phyloP scores from a whole-genome alignment of 192 early-diverging fungal genomes.

The Backusella macrospora region DNA sequence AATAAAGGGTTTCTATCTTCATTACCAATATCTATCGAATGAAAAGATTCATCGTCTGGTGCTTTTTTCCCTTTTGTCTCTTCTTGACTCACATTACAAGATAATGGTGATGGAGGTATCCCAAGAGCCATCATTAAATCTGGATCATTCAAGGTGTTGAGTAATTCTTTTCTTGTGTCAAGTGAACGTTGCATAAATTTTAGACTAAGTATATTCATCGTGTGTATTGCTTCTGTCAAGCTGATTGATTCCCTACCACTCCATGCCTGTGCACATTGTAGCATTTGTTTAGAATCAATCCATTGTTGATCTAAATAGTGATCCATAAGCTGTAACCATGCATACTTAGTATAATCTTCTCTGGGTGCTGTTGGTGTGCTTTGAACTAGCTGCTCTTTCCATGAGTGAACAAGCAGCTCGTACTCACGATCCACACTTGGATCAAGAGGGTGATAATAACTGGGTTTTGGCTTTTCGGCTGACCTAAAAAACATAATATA shows the following conservation, averaged over 20 bases:
- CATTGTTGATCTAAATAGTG: constrained; percentile 32
- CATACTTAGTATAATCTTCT: not conserved
- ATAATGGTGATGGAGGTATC: not conserved
- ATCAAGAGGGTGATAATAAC: constrained; percentile 13
- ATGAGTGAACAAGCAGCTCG: constrained; percentile 16
- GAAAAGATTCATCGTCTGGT: not conserved
- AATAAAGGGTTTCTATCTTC: not conserved
- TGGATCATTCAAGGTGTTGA: constrained; percentile 13
- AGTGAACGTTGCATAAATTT: constrained; percentile 24
- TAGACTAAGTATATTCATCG: constrained; percentile 30
- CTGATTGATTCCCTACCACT: constrained; percentile 14
- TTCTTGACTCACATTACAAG: not conserved
- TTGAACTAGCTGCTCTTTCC: constrained; percentile 19
- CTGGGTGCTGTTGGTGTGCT: not conserved
- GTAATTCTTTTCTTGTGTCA: constrained; percentile 22
- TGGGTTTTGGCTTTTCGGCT: not conserved
- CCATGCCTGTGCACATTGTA: constrained; percentile 32
- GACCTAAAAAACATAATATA: not conserved
- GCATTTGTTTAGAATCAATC: constrained; percentile 29
- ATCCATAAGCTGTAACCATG: constrained; percentile 22
- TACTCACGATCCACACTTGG: constrained; percentile 23
- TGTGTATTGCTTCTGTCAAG: constrained; percentile 23
- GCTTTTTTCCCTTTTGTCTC: not conserved
- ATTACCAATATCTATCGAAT: not conserved
- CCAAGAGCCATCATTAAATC: constrained; percentile 6